Percentiles rank a stretch among this genome's conserved stretches.
These are phyloP conservation scores for Hypholoma sublateritium DNA, from an alignment of 768 basidiomycete genomes.

Conservation along the genomic window DNA sequence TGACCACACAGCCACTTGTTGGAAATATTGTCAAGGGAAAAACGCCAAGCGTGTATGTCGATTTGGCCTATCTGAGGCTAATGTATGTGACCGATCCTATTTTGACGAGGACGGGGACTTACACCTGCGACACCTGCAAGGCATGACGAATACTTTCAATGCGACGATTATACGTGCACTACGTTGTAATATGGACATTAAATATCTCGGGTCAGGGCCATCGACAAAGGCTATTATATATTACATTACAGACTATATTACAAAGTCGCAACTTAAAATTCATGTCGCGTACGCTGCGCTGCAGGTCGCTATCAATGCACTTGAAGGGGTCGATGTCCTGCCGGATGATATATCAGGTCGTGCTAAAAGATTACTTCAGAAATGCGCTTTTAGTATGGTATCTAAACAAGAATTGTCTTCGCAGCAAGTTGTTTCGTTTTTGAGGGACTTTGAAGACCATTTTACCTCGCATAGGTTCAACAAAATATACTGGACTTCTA, in stretches of 20 bases:
- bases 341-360: slow-evolving; percentile 11
- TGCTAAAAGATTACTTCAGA: slow-evolving; percentile 34
- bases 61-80: slow-evolving; percentile 25
- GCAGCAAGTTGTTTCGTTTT: slow-evolving; percentile 34
- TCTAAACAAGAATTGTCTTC: slow-evolving; percentile 38
- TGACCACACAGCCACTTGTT: slow-evolving; percentile 33
- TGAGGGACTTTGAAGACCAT: slow-evolving; percentile 34
- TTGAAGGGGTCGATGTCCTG: slow-evolving; percentile 20
- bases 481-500: slow-evolving; percentile 33
- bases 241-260: slow-evolving; percentile 51
- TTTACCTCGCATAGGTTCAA: slow-evolving; percentile 35
- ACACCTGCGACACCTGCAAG: slow-evolving; percentile 30
- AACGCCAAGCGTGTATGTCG: slow-evolving; percentile 21
- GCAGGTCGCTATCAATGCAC: slow-evolving; percentile 29
- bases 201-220: slow-evolving; percentile 40
- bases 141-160: slow-evolving; percentile 45
- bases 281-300: slow-evolving; percentile 41
- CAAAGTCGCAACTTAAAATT: slow-evolving; percentile 39
- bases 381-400: slow-evolving; percentile 36
- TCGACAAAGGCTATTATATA: slow-evolving; percentile 41
- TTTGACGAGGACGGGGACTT: slow-evolving; percentile 35
- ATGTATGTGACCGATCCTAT: slow-evolving; percentile 6
- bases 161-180: slow-evolving; percentile 32
- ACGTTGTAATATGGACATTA: too few relatives aligned
- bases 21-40: slow-evolving; percentile 34